A percentile compares a stretch with the other conserved stretches of the same genome.
These are phyloP conservation scores for Amoebophrya sp. DNA, from an alignment of 169 alveolate species.

Conservation along the genomic window DNA sequence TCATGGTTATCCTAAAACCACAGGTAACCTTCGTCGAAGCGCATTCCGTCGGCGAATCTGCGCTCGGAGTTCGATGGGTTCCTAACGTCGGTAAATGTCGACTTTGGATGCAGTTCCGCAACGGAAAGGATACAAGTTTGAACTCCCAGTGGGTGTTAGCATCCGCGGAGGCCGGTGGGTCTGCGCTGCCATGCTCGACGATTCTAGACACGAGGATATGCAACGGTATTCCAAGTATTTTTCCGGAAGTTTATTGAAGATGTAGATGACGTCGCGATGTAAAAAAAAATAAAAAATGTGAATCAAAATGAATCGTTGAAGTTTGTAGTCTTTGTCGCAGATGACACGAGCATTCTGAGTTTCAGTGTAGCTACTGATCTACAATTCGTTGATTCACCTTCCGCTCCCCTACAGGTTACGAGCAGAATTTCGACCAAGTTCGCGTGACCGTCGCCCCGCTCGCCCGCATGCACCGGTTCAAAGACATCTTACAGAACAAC, in stretches of 20 bases:
- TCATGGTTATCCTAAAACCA: too few relatives aligned
- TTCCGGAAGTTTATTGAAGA: too few relatives aligned
- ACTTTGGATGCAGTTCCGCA: neutral
- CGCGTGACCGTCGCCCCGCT: neutral
- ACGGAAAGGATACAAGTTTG: neutral
- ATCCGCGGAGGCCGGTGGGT: neutral
- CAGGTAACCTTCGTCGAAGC: neutral
- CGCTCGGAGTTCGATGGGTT: neutral
- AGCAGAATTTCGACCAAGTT: neutral
- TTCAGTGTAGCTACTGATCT: too few relatives aligned
- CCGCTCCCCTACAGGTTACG: too few relatives aligned
- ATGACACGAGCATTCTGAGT: too few relatives aligned
- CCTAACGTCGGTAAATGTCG: neutral
- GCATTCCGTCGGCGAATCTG: neutral
- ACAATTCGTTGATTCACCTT: too few relatives aligned
- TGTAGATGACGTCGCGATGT: too few relatives aligned
- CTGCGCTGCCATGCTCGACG: neutral
- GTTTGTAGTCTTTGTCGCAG: too few relatives aligned
- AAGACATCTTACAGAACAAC: neutral
- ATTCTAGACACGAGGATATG: neutral
- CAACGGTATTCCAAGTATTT: neutral
- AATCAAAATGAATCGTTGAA: too few relatives aligned
- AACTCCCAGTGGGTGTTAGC: neutral
- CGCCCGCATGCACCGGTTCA: neutral
- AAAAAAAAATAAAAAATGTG: too few relatives aligned